phyloP scores from a whole-genome alignment of 2,329 filamentous ascomycete genomes.

The Pseudohalonectria lignicola region DNA sequence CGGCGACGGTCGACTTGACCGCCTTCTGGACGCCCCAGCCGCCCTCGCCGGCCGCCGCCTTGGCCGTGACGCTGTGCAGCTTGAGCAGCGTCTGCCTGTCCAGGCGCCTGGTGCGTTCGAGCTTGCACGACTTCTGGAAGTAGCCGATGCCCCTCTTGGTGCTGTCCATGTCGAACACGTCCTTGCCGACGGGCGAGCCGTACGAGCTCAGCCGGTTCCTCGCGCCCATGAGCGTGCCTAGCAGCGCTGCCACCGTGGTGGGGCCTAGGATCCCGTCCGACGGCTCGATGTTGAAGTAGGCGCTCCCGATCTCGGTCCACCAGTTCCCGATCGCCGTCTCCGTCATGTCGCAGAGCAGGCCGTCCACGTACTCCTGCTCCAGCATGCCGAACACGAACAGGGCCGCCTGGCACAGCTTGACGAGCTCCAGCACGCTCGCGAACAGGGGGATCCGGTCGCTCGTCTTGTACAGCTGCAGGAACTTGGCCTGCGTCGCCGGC shows the following conservation, averaged over 20 bases:
- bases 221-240: conserved; percentile 83
- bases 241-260: conserved; percentile 76
- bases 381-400: conserved; percentile 81
- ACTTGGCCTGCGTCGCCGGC: conserved; percentile 78
- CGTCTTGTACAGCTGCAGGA: conserved; percentile 79
- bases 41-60: conserved; percentile 77
- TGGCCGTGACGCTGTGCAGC: conserved; percentile 75
- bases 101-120: conserved; percentile 66
- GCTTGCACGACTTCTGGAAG: conserved; percentile 82
- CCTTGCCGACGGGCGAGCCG: conserved; percentile 76
- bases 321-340: conserved; percentile 85
- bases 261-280: conserved; percentile 87
- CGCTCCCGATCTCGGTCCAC: conserved; percentile 90
- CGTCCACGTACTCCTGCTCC: conserved; percentile 82
- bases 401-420: conserved; percentile 85
- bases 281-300: conserved; percentile 87
- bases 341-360: conserved; percentile 84
- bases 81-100: conserved; percentile 75
- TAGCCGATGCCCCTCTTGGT: conserved; percentile 76
- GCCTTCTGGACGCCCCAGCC: conserved; percentile 88
- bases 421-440: conserved; percentile 72
- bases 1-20: conserved; percentile 89
- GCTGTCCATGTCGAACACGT: conserved; percentile 75
- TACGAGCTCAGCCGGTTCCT: conserved; percentile 79
- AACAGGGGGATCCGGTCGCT: conserved; percentile 72